phyloP scores from a whole-genome alignment of 1,284 basidiomycete genomes.

The Earliella scabrosa region DNA sequence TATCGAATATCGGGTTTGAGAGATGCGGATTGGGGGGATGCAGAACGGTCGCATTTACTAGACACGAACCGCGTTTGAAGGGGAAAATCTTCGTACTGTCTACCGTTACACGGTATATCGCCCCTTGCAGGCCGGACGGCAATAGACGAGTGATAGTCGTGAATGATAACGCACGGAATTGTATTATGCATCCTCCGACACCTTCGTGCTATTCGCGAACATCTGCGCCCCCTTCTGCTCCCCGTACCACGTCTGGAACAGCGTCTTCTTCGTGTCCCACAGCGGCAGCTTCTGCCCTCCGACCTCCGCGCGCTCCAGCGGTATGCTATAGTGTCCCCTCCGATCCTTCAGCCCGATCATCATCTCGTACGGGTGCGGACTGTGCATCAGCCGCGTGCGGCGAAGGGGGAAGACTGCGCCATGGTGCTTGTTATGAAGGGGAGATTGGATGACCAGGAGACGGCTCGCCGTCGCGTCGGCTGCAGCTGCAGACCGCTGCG shows the following conservation, averaged over 20 bases:
- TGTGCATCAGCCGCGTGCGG: constrained; percentile 11
- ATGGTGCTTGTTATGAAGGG: constrained; percentile 32
- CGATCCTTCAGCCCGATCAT: constrained; percentile 41
- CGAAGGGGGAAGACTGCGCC: constrained; percentile 35
- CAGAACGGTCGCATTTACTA: no score
- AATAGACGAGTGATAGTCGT: no score
- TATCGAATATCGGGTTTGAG: no score
- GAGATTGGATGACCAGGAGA: constrained; percentile 42
- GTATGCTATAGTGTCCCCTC: constrained; percentile 46
- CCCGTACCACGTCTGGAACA: constrained; percentile 30
- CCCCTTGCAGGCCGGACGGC: no score
- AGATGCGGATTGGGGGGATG: no score
- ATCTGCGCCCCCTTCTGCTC: constrained; percentile 18
- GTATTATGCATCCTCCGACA: constrained; percentile 5
- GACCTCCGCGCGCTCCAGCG: constrained; percentile 38
- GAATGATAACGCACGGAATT: background rate
- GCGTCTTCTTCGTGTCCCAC: constrained; percentile 25
- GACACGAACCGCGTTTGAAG: no score
- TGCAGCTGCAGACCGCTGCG: constrained; percentile 1
- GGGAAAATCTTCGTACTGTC: no score
- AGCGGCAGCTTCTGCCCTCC: constrained; percentile 34
- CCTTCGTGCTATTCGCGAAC: constrained; percentile 15
- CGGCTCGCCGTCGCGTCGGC: no score
- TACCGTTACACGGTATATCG: no score
- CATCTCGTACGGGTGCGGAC: constrained; percentile 35